These are phyloP conservation scores for Exophiala spinifera DNA, from an alignment of 2,329 filamentous ascomycete species.

Conservation along the genomic window DNA sequence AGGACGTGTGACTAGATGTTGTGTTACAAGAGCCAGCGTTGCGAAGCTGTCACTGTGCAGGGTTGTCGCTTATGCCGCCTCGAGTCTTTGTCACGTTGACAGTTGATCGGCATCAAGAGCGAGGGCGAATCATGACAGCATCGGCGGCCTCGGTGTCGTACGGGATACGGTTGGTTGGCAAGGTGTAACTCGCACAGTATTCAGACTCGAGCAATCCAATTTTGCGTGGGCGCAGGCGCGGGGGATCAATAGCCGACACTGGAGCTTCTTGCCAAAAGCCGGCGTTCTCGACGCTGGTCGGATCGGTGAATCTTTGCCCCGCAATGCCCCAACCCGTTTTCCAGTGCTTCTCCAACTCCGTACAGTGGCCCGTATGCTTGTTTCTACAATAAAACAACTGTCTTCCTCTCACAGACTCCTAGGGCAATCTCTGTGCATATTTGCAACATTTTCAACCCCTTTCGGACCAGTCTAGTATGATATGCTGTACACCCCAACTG, in stretches of 20 bases:
- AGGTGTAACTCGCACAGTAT: too few relatives aligned
- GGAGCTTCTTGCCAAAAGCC: too few relatives aligned
- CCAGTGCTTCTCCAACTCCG: neutral
- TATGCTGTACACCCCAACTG: neutral
- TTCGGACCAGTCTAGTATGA: neutral
- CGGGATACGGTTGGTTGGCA: too few relatives aligned
- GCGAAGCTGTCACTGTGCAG: too few relatives aligned
- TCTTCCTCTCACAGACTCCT: too few relatives aligned
- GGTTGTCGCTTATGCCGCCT: too few relatives aligned
- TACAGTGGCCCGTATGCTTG: too few relatives aligned
- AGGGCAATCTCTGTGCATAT: neutral
- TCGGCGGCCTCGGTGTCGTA: too few relatives aligned
- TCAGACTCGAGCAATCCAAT: too few relatives aligned
- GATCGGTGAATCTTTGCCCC: slow-evolving; percentile 1
- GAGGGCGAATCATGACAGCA: neutral
- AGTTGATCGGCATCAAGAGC: neutral
- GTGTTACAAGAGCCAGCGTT: neutral
- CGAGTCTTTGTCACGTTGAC: neutral
- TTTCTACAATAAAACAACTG: too few relatives aligned
- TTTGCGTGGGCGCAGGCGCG: too few relatives aligned
- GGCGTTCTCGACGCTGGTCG: neutral
- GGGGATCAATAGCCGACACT: too few relatives aligned
- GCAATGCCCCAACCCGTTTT: neutral
- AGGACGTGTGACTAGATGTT: neutral
- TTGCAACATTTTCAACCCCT: neutral